Base-by-base conservation (phyloP, 2,329 filamentous ascomycete genomes). In the Colletotrichum tanaceti region DNA sequence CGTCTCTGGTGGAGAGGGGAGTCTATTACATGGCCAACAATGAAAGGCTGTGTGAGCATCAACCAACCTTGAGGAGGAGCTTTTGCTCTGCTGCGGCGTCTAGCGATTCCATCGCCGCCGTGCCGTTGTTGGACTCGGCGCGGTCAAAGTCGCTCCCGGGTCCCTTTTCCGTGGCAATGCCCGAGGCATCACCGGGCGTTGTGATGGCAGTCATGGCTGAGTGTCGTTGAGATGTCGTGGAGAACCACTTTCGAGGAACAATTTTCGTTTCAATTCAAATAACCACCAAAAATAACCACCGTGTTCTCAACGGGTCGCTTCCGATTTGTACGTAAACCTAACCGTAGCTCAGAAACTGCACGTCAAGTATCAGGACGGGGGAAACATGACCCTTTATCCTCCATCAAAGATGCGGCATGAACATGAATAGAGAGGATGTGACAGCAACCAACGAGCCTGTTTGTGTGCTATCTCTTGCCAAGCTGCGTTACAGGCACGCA, bases 41-140 rank as follows among this genome's bases (percentile, higher is more conserved):
- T 9, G 28, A 9, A n/a, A 32, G 24, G 20, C 5, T n/a, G n/a
- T n/a, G 43, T 11, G 5, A 1, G 28, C 7, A 16, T 16, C 14
- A 39, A 39, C 58, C 2, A 32, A 60, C 58, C 46, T 79, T 79
- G 46, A 71, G 62, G 16, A 79, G 71, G 5, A 78, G 73, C 41
- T 73, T 75, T 13, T 68, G 63, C 70, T 79, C 77, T 13, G 72
- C 73, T 7, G 55, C 63, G 3, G 75, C 72, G 68, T 79, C 77
- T 22, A 77, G 70, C 20, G 71, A 65, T 35, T 74, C 73, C 39
- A 73, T 66, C 14, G 67, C 35, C 32, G 49, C 50, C 10, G 57
- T 55, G 44, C 46, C 65, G 18, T 24, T 35, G 38, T 65, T 65
- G 24, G 66, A 69, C n/a, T 69, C 66, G 20, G 50, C 24, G 10